phyloP scores from a whole-genome alignment of 2,329 filamentous ascomycete genomes.

The Hypoxylon sp. region DNA sequence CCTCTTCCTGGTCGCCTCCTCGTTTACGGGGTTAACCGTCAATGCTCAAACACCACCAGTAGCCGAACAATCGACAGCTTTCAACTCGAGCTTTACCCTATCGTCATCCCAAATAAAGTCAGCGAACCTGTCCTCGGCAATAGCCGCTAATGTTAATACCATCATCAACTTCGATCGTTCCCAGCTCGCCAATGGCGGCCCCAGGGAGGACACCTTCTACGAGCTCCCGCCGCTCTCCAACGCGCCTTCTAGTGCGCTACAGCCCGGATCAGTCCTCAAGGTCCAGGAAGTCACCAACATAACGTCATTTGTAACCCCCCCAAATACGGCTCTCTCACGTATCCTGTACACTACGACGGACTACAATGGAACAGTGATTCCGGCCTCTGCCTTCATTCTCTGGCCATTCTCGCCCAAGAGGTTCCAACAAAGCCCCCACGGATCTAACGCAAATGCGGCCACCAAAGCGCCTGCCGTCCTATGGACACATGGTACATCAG shows the following conservation, averaged over 20 bases:
- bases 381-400: constrained; percentile 65
- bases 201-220: constrained; percentile 59
- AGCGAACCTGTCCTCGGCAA: constrained; percentile 42
- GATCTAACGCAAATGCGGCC: neutral
- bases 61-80: constrained; percentile 42
- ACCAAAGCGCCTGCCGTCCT: constrained; percentile 54
- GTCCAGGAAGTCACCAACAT: constrained; percentile 59
- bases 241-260: constrained; percentile 29
- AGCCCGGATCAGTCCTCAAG: constrained; percentile 58
- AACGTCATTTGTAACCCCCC: constrained; percentile 58
- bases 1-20: constrained; percentile 4
- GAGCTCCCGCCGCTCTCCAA: constrained; percentile 48
- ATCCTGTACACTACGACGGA: constrained; percentile 64
- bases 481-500: constrained; percentile 64
- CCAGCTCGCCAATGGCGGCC: constrained; percentile 54
- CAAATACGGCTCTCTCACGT: constrained; percentile 62
- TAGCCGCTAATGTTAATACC: constrained; percentile 45
- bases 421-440: constrained; percentile 12
- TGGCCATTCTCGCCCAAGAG: constrained; percentile 59
- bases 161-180: constrained; percentile 52
- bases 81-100: constrained; percentile 53
- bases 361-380: constrained; percentile 62
- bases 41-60: constrained; percentile 18
- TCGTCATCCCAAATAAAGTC: constrained; percentile 47
- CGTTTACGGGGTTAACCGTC: neutral